Evolutionary conservation across 345 rosid genomes (phyloP).

Genomic region (Linum trigynum): DNA sequence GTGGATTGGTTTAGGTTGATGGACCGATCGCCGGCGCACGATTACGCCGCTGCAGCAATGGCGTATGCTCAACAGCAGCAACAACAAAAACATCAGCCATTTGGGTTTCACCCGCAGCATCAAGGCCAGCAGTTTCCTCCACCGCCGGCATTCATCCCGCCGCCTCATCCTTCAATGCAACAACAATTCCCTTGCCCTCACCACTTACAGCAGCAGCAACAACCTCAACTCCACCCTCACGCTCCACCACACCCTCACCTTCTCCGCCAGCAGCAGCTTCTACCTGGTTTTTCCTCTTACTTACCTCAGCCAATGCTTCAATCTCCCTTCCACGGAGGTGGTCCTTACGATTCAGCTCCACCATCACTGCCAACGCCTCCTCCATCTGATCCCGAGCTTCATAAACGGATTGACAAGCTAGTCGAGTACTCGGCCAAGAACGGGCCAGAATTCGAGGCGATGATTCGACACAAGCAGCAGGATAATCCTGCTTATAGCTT

Average conservation of each 20-base stretch:
- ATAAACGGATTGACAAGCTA: slow-evolving; percentile 91
- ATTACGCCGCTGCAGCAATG: slow-evolving; percentile 47
- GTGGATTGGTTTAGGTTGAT: slow-evolving; percentile 10
- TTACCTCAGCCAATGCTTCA: slow-evolving; percentile 55
- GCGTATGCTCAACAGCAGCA: slow-evolving; percentile 71
- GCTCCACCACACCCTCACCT: slow-evolving; percentile 42
- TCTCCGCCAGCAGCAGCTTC: slow-evolving; percentile 58
- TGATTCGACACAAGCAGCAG: slow-evolving; percentile 91
- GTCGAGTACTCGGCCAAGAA: slow-evolving; percentile 83
- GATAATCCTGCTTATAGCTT: slow-evolving; percentile 88
- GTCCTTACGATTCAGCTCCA: slow-evolving; percentile 61
- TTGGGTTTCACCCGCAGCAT: slow-evolving; percentile 76
- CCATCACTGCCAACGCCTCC: slow-evolving; percentile 54
- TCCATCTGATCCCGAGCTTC: slow-evolving; percentile 94
- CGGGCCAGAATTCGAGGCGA: slow-evolving; percentile 93
- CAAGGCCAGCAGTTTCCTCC: slow-evolving; percentile 54
- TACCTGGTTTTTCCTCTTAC: slow-evolving; percentile 56
- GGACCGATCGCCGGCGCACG: slow-evolving; percentile 22
- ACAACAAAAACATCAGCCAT: slow-evolving; percentile 46
- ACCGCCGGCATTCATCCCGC: slow-evolving; percentile 41
- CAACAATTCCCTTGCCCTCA: slow-evolving; percentile 82
- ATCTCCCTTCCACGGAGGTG: slow-evolving; percentile 42
- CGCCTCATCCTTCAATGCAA: slow-evolving; percentile 72
- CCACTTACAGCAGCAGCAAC: slow-evolving; percentile 66
- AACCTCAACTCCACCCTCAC: slow-evolving; percentile 48